Conservation (phyloP, 2,329 filamentous ascomycete genomes). For the Colletotrichum musicola region DNA sequence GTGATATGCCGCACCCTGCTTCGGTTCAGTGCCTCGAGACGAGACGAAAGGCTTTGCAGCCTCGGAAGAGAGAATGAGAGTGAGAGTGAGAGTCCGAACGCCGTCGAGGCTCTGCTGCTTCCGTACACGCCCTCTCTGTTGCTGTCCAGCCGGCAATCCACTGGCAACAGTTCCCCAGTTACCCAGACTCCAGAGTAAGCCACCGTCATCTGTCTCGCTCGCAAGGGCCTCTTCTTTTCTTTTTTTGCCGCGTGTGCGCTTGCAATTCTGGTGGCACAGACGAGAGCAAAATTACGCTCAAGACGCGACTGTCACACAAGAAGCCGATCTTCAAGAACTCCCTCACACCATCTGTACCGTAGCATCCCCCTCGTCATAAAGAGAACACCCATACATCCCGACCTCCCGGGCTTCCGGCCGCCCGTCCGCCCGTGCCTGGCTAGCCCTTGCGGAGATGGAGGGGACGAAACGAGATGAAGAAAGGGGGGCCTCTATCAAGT, state of each 20-base stretch:
- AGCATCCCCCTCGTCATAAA: background rate
- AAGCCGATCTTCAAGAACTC: background rate
- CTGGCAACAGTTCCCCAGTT: slow-evolving; percentile 30
- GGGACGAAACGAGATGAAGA: background rate
- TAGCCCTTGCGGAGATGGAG: slow-evolving; percentile 7
- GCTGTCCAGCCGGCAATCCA: slow-evolving; percentile 4
- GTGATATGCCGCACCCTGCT: background rate
- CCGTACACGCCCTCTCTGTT: background rate
- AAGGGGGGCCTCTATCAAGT: background rate
- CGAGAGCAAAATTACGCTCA: background rate
- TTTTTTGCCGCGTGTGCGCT: slow-evolving; percentile 15
- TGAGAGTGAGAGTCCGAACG: slow-evolving; percentile 7
- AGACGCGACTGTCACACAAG: background rate
- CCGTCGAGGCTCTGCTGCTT: background rate
- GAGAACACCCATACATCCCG: slow-evolving; percentile 19
- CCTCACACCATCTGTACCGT: background rate
- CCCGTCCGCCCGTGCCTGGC: slow-evolving; percentile 21
- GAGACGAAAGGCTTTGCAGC: background rate
- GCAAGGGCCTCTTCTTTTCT: slow-evolving; percentile 19
- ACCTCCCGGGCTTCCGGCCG: slow-evolving; percentile 30
- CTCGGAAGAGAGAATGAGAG: background rate
- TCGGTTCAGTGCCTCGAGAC: background rate
- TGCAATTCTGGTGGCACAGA: background rate
- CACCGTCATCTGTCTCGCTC: slow-evolving; percentile 14
- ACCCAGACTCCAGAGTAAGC: slow-evolving; percentile 31